Evolutionary conservation across 768 basidiomycete species (phyloP), one percentile per base, ranked within the genome.

Genomic region (Russula sp.): DNA sequence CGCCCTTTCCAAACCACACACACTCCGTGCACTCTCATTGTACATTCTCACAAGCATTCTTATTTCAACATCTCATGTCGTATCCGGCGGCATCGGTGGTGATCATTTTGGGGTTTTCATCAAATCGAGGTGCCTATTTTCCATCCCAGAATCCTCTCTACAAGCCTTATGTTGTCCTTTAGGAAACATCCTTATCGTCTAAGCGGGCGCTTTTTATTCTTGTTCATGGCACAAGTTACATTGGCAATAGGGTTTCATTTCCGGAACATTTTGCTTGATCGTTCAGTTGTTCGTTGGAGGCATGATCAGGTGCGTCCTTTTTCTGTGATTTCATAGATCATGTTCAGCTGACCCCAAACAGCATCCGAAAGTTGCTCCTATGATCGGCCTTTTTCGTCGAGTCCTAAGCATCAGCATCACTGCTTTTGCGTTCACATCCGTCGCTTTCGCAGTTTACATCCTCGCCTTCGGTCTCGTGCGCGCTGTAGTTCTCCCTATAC

Each of bases 121-220:
- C 18, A 85, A 84, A 65, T 90, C 88, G 36, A 85, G 77, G 89
- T 88, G 62, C 42, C 79, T 73, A 11, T 20, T 9, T 4, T 28
- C 32, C 28, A 51, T 48, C n/a, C 44, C 22, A 7, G 10, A 2
- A 32, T 18, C 11, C 44, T 52, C 30, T n/a, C 30, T 26, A 24
- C 8, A 34, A 24, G 14, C n/a, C 54, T 69, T 26, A 65, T 48
- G 2, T 16, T 54, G 11, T 28, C 36, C 22, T 14, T 14, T 65
- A 90, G 88, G 70, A 90, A 87, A 74, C 87, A 91, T 64, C 88
- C 88, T 0, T 83, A 84, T 67, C 86, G 89, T 69, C 77, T 90
- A 24, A 90, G 90, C 59, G 88, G 87, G 1, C 82, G 83, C 20
- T 75, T 89, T 6, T 66, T 90, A 9, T 88, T 88, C 70, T 72